Base-by-base conservation (phyloP, 306 rosid genomes). In the Hylodesmum podocarpum region DNA sequence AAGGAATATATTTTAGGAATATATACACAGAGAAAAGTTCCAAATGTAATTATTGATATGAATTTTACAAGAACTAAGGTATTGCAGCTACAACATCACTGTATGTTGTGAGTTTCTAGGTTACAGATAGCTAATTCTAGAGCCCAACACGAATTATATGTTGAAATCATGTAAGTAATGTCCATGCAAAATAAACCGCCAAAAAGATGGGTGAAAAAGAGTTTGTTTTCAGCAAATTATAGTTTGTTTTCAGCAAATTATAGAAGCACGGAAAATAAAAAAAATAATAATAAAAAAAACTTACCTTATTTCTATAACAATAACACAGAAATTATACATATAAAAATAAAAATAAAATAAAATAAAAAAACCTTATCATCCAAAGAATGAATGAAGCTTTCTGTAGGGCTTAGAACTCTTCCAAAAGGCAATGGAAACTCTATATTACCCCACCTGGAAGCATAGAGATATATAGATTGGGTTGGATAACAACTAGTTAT, bases 351-450 rank as follows among this genome's bases (percentile, higher is more conserved):
- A 33, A n/a, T n/a, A n/a, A n/a, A n/a, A n/a, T n/a, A n/a, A n/a
- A n/a, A n/a, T n/a, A n/a, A n/a, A 53, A 81, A 36, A 54, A 89
- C 97, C 89, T 93, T 93, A 66, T 93, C 96, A 80, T 93, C 97
- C 78, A 93, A 75, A 25, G 90, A 75, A 81, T 89, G 96, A 81
- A 93, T 66, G 77, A 90, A 93, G 65, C 85, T 87, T 80, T 93
- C 94, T 47, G 96, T 80, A 25, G 96, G 75, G 78, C 82, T 90
- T 51, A 93, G 36, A 81, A 93, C 91, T 83, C 94, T 85, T 50
- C 97, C 96, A 72, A 93, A 93, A 75, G 97, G 97, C 81, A 93
- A 72, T 10, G 96, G 96, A 85, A 93, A 93, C 80, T 90, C 97
- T 16, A 90, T 64, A 64, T 78, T 66, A 46, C 89, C 94, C 96